These are phyloP conservation scores for Debaryomyces prosopidis DNA, from an alignment of 805 yeast species.

Conservation along the genomic window DNA sequence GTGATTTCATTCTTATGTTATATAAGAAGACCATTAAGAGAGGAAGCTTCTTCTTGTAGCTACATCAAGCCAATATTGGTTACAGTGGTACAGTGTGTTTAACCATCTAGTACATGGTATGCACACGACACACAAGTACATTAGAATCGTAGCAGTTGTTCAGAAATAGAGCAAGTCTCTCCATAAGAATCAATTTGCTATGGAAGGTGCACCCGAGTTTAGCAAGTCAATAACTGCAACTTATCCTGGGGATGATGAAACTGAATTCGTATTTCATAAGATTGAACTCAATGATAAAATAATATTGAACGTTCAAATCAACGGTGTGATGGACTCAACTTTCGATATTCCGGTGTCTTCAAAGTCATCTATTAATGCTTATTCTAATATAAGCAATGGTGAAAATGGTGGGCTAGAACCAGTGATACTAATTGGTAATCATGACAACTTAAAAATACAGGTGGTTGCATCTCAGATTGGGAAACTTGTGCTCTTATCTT, in stretches of 20 bases:
- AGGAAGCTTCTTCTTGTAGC: no score
- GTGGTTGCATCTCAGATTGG: constrained; percentile 53
- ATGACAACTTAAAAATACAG: constrained; percentile 46
- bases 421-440: constrained; percentile 46
- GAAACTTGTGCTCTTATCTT: constrained; percentile 29
- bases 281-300: constrained; percentile 39
- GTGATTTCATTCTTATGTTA: no score
- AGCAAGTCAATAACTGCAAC: constrained; percentile 8
- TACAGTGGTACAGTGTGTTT: no score
- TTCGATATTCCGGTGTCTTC: constrained; percentile 41
- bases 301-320: constrained; percentile 37
- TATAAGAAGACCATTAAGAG: no score
- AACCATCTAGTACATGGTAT: no score
- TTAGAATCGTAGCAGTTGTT: no score
- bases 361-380: constrained; percentile 17
- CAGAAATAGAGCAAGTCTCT: no score
- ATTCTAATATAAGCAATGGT: constrained; percentile 8
- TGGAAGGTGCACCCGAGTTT: constrained; percentile 12
- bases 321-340: constrained; percentile 53
- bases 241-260: constrained; percentile 7
- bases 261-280: constrained; percentile 24
- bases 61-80: no score
- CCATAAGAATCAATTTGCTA: background rate
- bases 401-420: constrained; percentile 43
- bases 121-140: no score